Percentiles rank a stretch among this genome's conserved stretches.
These are phyloP conservation scores for Lepidopterella palustris DNA, from an alignment of 495 filamentous ascomycete genomes.

Conservation along the genomic window DNA sequence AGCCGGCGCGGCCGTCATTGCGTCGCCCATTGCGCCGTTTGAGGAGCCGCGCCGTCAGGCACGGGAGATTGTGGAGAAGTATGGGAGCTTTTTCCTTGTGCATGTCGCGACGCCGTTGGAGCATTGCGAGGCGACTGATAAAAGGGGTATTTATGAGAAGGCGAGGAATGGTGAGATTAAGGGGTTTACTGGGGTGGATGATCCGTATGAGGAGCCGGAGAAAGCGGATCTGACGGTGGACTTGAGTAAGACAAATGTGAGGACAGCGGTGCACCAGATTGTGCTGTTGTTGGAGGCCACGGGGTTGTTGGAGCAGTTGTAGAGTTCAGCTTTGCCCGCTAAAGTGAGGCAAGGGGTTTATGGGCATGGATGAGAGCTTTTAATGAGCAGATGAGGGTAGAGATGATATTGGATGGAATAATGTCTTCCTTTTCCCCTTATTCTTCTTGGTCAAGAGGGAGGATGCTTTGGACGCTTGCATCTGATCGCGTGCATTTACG, in stretches of 20 bases:
- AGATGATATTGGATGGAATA: too few species aligned
- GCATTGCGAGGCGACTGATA: conserved; percentile 91
- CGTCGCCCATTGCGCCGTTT: conserved; percentile 94
- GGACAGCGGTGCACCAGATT: conserved; percentile 95
- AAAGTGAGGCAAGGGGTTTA: too few species aligned
- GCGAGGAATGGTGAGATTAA: conserved; percentile 89
- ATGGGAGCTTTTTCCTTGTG: conserved; percentile 85
- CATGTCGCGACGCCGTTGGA: conserved; percentile 92
- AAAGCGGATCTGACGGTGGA: conserved; percentile 85
- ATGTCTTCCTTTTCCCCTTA: too few species aligned
- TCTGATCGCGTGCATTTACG: too few species aligned
- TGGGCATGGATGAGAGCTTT: too few species aligned
- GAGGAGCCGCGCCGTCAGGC: conserved; percentile 68
- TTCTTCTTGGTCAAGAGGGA: too few species aligned
- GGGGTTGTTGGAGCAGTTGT: conserved; percentile 66
- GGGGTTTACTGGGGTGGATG: conserved; percentile 97
- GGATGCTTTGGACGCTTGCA: too few species aligned
- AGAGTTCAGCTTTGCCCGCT: too few species aligned
- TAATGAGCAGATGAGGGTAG: too few species aligned
- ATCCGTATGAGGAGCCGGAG: conserved; percentile 82
- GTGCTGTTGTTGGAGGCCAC: conserved; percentile 83
- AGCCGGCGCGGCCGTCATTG: conserved; percentile 90
- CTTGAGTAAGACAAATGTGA: conserved; percentile 73
- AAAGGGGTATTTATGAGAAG: conserved; percentile 79
- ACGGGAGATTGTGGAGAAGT: conserved; percentile 75